A percentile compares a stretch with the other conserved stretches of the same genome.
Evolutionary conservation across 225 moss, liverwort and hornwort species (phyloP).

Genomic region (Thuidium tamariscinum): DNA sequence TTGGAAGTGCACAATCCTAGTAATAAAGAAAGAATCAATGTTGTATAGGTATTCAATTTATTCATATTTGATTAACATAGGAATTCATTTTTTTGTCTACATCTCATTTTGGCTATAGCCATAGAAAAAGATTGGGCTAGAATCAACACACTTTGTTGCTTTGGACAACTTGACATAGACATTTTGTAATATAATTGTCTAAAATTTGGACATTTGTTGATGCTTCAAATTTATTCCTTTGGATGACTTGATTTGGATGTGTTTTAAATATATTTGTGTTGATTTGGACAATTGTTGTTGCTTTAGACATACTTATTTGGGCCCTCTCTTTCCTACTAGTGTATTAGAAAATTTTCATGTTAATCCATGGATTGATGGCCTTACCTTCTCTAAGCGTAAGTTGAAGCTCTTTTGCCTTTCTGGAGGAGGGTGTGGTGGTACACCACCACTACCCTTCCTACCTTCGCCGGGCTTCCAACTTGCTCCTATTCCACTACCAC

Average conservation of each 20-base stretch:
- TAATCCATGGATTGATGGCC: not conserved
- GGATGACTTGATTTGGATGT: not conserved
- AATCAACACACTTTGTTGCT: not conserved
- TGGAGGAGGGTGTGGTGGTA: slow-evolving; percentile 28
- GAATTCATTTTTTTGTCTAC: not conserved
- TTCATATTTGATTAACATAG: not conserved
- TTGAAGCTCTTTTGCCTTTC: slow-evolving; percentile 16
- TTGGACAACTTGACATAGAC: not conserved
- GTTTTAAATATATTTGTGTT: not conserved
- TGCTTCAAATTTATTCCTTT: not conserved
- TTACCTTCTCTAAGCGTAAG: not conserved
- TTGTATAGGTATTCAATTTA: not conserved
- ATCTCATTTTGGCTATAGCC: not conserved
- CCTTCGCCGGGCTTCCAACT: slow-evolving; percentile 20
- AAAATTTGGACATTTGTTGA: not conserved
- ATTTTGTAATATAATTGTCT: not conserved
- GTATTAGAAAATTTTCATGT: not conserved
- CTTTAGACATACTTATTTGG: not conserved
- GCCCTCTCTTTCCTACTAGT: not conserved
- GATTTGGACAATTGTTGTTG: not conserved
- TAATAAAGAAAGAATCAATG: not conserved
- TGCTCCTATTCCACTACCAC: not conserved
- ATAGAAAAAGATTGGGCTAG: not conserved
- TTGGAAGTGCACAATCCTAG: not conserved
- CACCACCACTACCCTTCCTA: not conserved